These are phyloP conservation scores for Toxoplasma gondii DNA, from an alignment of 169 alveolate genomes.

Conservation along the genomic window DNA sequence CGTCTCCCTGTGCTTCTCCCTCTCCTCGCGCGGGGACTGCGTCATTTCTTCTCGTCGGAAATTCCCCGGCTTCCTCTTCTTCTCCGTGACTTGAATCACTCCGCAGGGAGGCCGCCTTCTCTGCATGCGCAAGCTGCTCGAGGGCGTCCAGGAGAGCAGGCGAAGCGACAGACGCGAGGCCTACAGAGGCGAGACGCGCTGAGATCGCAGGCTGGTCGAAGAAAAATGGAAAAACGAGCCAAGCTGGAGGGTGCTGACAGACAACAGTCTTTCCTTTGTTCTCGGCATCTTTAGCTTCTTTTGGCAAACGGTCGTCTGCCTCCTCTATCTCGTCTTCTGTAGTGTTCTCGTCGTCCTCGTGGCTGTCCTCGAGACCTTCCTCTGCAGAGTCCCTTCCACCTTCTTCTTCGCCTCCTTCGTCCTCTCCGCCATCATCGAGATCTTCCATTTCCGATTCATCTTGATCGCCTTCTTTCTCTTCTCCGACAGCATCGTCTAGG, in stretches of 20 bases:
- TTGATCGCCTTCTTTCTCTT: neutral
- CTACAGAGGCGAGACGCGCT: neutral
- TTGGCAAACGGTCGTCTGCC: neutral
- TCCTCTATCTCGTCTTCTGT: neutral
- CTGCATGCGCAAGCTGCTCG: neutral
- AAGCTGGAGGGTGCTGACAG: neutral
- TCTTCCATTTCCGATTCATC: neutral
- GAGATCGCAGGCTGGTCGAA: neutral
- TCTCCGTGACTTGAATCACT: neutral
- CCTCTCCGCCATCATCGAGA: neutral
- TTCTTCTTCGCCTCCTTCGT: neutral
- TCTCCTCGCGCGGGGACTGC: too few species aligned
- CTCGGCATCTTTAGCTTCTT: neutral
- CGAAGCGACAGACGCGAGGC: neutral
- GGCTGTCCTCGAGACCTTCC: neutral
- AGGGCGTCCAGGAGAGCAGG: neutral
- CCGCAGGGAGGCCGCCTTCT: neutral
- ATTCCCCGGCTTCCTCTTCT: neutral
- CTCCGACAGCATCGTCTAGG: neutral
- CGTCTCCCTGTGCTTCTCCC: too few species aligned
- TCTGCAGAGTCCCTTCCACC: neutral
- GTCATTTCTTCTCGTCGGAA: too few species aligned
- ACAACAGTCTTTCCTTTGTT: neutral
- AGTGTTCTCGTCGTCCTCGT: neutral
- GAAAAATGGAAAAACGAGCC: constrained; percentile 5